Percentiles rank a stretch among this genome's conserved stretches.
These are phyloP conservation scores for Phoma sp. DNA, from an alignment of 2,329 filamentous ascomycete genomes.

Conservation along the genomic window DNA sequence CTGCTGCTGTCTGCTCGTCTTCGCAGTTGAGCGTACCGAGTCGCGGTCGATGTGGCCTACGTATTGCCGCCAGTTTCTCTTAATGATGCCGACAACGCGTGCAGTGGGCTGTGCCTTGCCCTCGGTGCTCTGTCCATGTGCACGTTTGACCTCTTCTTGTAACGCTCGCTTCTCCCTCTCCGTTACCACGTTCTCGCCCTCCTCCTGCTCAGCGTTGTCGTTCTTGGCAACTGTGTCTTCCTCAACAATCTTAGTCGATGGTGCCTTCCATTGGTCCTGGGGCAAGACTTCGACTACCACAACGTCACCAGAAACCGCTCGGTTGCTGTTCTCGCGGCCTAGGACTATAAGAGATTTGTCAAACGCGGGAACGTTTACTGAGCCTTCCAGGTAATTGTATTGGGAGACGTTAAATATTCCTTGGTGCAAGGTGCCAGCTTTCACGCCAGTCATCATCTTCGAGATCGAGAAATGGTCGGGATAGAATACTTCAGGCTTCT, in stretches of 20 bases:
- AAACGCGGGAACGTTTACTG: conserved; percentile 88
- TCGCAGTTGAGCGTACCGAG: conserved; percentile 76
- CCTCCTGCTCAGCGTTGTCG: conserved; percentile 88
- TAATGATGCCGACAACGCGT: conserved; percentile 88
- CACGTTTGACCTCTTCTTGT: conserved; percentile 88
- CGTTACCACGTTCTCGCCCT: conserved; percentile 76
- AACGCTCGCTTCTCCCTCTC: conserved; percentile 85
- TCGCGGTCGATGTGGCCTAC: conserved; percentile 93
- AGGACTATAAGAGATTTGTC: conserved; percentile 87
- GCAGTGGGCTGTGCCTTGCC: conserved; percentile 87
- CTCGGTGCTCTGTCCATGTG: conserved; percentile 78
- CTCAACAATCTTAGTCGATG: conserved; percentile 94
- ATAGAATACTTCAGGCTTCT: conserved; percentile 78
- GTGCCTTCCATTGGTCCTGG: conserved; percentile 95
- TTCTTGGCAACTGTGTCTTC: conserved; percentile 91
- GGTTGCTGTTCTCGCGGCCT: conserved; percentile 94
- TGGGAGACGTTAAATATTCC: conserved; percentile 95
- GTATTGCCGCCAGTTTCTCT: conserved; percentile 97
- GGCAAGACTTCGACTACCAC: conserved; percentile 93
- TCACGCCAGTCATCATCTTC: conserved; percentile 92
- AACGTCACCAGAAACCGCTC: conserved; percentile 88
- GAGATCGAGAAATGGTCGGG: conserved; percentile 89
- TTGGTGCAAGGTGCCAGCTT: conserved; percentile 88
- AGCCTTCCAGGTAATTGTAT: conserved; percentile 97
- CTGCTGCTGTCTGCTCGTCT: conserved; percentile 83